Conservation (phyloP, 257 asterid genomes). For the Striga asiatica region DNA sequence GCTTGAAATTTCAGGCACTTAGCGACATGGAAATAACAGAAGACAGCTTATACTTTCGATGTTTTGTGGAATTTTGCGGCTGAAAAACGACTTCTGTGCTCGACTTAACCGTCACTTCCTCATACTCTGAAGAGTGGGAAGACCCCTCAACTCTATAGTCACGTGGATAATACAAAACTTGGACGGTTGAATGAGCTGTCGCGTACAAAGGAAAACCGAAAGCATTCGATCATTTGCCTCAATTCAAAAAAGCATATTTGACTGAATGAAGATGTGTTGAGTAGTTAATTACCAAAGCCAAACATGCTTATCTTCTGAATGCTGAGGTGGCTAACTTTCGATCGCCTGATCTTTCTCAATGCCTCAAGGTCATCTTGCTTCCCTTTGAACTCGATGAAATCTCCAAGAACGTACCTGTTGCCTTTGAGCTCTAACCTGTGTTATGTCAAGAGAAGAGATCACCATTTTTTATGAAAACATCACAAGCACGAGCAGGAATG, state of each 20-base stretch:
- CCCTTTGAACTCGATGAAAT: conserved; percentile 84
- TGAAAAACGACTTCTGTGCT: conserved; percentile 69
- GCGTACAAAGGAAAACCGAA: no score
- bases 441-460: background rate
- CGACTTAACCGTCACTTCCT: conserved; percentile 67
- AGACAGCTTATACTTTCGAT: conserved; percentile 66
- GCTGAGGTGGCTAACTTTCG: conserved; percentile 63
- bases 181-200: conserved; percentile 69
- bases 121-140: conserved; percentile 43
- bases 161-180: conserved; percentile 57
- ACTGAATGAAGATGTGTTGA: background rate
- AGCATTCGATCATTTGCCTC: background rate
- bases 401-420: conserved; percentile 65
- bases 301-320: conserved; percentile 95
- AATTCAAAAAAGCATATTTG: conserved; percentile 2
- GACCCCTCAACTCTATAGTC: conserved; percentile 61
- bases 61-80: conserved; percentile 49
- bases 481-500: background rate
- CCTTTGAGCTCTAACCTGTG: conserved; percentile 85
- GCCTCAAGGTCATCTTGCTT: conserved; percentile 62
- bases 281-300: conserved; percentile 62
- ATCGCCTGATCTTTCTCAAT: conserved; percentile 61
- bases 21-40: conserved; percentile 59
- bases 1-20: conserved; percentile 69
- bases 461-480: background rate